Base-by-base conservation (phyloP, 148 eudicot species). In the Chenopodium quinoa region DNA sequence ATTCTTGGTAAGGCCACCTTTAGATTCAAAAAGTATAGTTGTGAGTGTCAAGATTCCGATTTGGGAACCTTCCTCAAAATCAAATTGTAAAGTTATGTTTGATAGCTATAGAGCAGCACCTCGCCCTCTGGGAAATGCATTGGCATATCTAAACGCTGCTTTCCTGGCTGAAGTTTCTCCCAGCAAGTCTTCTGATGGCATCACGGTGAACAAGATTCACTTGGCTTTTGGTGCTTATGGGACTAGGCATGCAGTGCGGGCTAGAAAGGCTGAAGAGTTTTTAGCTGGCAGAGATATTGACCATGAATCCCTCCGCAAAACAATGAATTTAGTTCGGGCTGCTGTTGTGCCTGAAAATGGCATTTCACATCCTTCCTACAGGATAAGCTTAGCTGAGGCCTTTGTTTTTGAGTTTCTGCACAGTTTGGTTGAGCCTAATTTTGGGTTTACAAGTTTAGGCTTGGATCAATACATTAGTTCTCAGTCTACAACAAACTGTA, bases 201-300 rank as follows among this genome's bases (percentile, higher is more conserved):
- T 85, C 62, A 44, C 79, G 17, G 79, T 96, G 14, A 88, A 86
- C 73, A 85, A 84, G 52, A 79, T 92, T 73, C 87, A 80, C 78
- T 76, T 96, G 87, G 92, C 89, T 87, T 93, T 92, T 79, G 98
- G 99, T 73, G 95, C 97, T 71, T 91, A 79, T 79, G 97, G 99
- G 58, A 82, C 85, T 65, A 89, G 82, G 79, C 95, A 92, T 84
- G 93, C 97, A 65, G 90, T 85, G 60, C 86, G 98, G 56, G 99
- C 92, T 68, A 91, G 81, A 82, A 78, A 85, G 37, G 91, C 87
- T 75, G 98, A 96, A 85, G 85, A 88, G 47, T 87, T 83, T 86
- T 80, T 96, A 40, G 81, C 31, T 47, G 97, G 97, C 48, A 90
- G 79, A 84, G 73, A 67, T 58, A 68, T 94, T 34, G 82, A 81